Percentiles rank a stretch among this genome's conserved stretches.
These are phyloP conservation scores for Phaffomyces antillensis DNA, from an alignment of 805 yeast genomes.

Conservation along the genomic window DNA sequence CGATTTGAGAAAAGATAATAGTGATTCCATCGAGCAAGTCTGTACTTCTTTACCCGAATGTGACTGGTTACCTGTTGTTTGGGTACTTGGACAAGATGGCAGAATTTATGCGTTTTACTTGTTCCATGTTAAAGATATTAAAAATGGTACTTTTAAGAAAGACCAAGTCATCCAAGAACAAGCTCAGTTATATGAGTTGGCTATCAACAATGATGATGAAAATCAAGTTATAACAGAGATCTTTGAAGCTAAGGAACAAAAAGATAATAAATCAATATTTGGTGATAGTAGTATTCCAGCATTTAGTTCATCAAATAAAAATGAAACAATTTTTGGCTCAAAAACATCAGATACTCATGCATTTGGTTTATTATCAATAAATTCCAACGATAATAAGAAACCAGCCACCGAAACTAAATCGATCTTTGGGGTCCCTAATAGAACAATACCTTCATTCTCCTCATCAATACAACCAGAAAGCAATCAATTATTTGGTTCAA, in stretches of 20 bases:
- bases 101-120: slow-evolving; percentile 57
- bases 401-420: too few species aligned
- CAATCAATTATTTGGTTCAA: not conserved
- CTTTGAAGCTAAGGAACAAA: too few species aligned
- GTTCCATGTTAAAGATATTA: slow-evolving; percentile 47
- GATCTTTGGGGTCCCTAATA: too few species aligned
- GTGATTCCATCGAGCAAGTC: slow-evolving; percentile 40
- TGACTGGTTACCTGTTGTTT: slow-evolving; percentile 57
- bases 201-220: too few species aligned
- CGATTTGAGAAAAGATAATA: slow-evolving; percentile 43
- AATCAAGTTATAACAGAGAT: too few species aligned
- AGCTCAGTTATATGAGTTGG: slow-evolving; percentile 1
- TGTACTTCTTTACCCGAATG: slow-evolving; percentile 51
- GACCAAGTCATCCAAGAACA: slow-evolving; percentile 4
- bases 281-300: not conserved
- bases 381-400: too few species aligned
- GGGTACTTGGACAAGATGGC: slow-evolving; percentile 59
- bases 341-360: not conserved
- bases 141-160: slow-evolving; percentile 25
- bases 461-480: not conserved
- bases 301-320: too few species aligned
- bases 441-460: not conserved
- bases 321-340: not conserved
- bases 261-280: not conserved
- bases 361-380: too few species aligned